Evolutionary conservation across 345 rosid species (phyloP), one percentile per base, ranked within the genome.

Genomic region (Toxicodendron radicans): DNA sequence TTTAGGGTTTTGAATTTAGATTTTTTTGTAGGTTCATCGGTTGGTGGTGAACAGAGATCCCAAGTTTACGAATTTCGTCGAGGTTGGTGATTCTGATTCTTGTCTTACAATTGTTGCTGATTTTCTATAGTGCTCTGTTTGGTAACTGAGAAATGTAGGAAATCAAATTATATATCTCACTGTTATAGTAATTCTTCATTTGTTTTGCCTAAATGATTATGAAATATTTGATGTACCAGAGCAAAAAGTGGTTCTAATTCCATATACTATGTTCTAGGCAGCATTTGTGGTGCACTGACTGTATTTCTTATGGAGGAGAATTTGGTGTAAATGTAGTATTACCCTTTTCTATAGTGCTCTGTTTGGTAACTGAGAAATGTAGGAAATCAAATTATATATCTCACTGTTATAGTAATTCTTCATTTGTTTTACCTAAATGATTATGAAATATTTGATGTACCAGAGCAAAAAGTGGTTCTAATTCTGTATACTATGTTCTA

Each of bases 1-100:
- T 30, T 32, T 66, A 56, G 76, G 75, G 51, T 59, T 68, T 24
- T 62, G 41, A 68, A n/a, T 68, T 68, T 61, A 21, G 46, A 54
- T 32, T 27, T 11, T 30, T 70, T 70, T 7, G 52, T 73, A 94
- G 98, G 98, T 94, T 85, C 98, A 94, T 85, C 92, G 98, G 12
- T 87, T 92, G 84, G 97, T 94, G 75, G 99, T 94, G 64, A 94
- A 94, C 63, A 84, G 99, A 76, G 99, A 94, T 85, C 84, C 99
- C 7, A 94, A 94, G 64, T 91, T 84, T 92, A 94, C 99, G 38
- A 94, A 94, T 79, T 94, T 94, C 71, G 99, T 92, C 64, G 99
- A 94, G 97, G 99, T 94, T 52, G 24, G 90, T 86, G 21, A 59
- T 30, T 48, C 27, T 18, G 41, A 43, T 32, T 10, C 17, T 48